These are phyloP conservation scores for Cordyceps cicadae DNA, from an alignment of 2,329 filamentous ascomycete genomes.

Conservation along the genomic window DNA sequence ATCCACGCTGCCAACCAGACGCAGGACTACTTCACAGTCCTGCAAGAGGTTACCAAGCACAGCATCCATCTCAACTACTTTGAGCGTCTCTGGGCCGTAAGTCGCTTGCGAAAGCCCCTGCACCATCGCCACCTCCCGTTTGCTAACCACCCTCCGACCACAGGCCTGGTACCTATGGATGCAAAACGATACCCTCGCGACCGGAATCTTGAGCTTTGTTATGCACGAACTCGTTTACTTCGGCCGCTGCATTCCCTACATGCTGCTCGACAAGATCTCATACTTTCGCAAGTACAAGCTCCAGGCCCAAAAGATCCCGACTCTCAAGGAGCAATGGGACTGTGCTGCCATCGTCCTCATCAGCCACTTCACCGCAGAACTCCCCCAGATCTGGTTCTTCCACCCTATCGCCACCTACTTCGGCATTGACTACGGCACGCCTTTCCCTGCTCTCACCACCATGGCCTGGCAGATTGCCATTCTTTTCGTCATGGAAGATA, in stretches of 20 bases:
- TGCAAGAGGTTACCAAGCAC: constrained; percentile 57
- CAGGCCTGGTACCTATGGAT: constrained; percentile 92
- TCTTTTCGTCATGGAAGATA: constrained; percentile 92
- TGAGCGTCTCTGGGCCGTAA: constrained; percentile 81
- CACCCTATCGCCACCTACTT: constrained; percentile 92
- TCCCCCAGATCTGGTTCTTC: constrained; percentile 98
- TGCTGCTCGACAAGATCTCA: constrained; percentile 81
- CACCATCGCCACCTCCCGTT: background rate
- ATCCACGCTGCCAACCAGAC: constrained; percentile 39
- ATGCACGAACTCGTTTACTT: constrained; percentile 97
- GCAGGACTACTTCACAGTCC: constrained; percentile 46
- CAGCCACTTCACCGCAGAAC: constrained; percentile 94
- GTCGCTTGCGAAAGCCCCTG: constrained; percentile 28
- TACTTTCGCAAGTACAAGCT: constrained; percentile 93
- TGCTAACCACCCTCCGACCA: constrained; percentile 14
- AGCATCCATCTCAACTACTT: constrained; percentile 80
- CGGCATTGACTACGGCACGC: constrained; percentile 78
- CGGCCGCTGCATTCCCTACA: constrained; percentile 81
- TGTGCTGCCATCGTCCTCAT: constrained; percentile 89
- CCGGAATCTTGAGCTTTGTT: constrained; percentile 92
- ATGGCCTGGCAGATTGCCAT: constrained; percentile 87
- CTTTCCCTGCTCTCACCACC: constrained; percentile 76
- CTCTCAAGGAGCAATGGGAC: constrained; percentile 86
- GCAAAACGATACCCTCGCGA: constrained; percentile 94
- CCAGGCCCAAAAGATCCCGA: constrained; percentile 82